These are phyloP conservation scores for Vickermania spadyakhi DNA, from an alignment of 208 protist species.

Conservation along the genomic window DNA sequence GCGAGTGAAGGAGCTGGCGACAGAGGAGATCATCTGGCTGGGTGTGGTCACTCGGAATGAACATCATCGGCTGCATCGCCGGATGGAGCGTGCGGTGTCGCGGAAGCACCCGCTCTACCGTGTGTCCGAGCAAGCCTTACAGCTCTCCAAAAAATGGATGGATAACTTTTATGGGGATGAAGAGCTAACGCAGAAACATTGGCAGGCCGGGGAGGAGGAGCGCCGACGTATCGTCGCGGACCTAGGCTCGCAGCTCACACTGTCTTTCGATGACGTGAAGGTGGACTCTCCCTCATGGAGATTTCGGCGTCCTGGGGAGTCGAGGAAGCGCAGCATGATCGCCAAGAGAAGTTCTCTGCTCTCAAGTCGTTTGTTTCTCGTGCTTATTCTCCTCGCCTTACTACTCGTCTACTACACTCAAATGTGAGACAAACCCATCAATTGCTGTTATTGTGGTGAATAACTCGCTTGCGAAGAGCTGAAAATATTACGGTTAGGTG, in stretches of 20 bases:
- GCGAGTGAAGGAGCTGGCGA: conserved; percentile 27
- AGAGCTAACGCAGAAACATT: not conserved
- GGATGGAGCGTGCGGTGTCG: not conserved
- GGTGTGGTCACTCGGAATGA: not conserved
- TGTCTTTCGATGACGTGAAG: not conserved
- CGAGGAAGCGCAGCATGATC: too few species aligned
- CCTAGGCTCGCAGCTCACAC: not conserved
- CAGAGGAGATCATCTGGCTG: conserved; percentile 52
- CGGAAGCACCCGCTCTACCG: not conserved
- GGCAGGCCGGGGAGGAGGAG: not conserved
- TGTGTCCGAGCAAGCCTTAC: not conserved
- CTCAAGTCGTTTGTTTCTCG: not conserved
- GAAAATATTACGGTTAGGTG: too few species aligned
- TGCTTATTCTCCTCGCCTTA: not conserved
- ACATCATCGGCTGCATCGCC: not conserved
- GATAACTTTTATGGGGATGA: not conserved
- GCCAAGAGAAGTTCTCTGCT: too few species aligned
- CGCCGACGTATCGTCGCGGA: not conserved
- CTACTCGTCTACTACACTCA: too few species aligned
- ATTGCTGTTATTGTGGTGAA: too few species aligned
- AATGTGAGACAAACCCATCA: too few species aligned
- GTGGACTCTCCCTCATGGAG: not conserved
- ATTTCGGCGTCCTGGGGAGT: too few species aligned
- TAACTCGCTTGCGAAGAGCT: too few species aligned
- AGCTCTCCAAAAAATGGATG: not conserved